Base-by-base conservation (phyloP, 2,329 filamentous ascomycete species). In the Beauveria asiatica region DNA sequence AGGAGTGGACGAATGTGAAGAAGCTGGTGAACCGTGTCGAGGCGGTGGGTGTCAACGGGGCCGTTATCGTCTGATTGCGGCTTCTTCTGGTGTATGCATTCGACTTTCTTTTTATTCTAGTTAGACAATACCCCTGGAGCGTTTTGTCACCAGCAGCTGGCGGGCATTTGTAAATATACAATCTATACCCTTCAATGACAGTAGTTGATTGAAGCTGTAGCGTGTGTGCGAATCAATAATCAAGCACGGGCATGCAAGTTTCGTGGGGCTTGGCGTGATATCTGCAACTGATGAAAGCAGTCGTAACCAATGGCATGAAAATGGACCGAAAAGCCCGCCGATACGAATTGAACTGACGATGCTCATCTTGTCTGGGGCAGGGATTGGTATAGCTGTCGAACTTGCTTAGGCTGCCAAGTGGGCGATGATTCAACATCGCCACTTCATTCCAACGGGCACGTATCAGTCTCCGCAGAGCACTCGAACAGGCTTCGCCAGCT, bases 1-100 rank as follows among this genome's bases (percentile, higher is more conserved):
- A 99, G 68, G 93, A 97, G 72, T 99, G 94, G 93, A 84, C 88
- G 6, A 89, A 84, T 41, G 89, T 99, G 66, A 97, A 97, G 84
- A 92, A 91, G 74, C 78, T 97, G 70, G 84, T 97, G 25, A 86
- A 84, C 46, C 84, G 87, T 67, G 75, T 93, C 62, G 92, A 95
- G 74, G 79, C 80, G 17, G 77, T 76, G n/a, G 78, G 80, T 1
- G 71, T 78, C 45, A 80, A 79, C 54, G 78, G 78, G n/a, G 75
- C 74, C 19, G 73, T 78, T 64, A 71, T 73, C 49, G 73, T 71
- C 63, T 76, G 72, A 64, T 30, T 17, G 16, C 30, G 10, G 25
- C 9, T 10, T 51, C 51, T 52, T 51, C 52, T 52, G 51, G 50
- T 55, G 19, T 59, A 45, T 44, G 33, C 33, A 27, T 16, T 10